These are phyloP conservation scores for Prosopis cineraria DNA, from an alignment of 306 rosid species.

Conservation along the genomic window DNA sequence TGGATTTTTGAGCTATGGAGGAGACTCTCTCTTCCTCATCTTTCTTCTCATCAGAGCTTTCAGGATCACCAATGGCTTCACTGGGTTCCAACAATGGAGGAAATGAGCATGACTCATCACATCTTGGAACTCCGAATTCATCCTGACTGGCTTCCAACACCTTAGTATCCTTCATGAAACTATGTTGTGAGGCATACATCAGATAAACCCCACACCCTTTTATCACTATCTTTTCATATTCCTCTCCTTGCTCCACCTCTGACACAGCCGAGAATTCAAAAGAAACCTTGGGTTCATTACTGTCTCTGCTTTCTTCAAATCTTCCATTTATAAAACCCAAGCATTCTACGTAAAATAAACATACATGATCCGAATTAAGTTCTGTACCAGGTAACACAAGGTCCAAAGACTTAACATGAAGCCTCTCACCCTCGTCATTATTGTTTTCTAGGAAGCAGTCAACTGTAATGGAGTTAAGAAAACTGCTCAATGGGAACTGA, in stretches of 20 bases:
- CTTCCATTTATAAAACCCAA: not conserved
- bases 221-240: not conserved
- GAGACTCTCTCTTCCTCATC: not conserved
- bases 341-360: not conserved
- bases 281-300: not conserved
- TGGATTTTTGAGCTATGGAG: not conserved
- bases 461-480: not conserved
- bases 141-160: not conserved
- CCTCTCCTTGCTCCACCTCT: not conserved
- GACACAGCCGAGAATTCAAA: slow-evolving; percentile 32
- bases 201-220: slow-evolving; percentile 35
- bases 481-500: not conserved
- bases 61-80: not conserved
- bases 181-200: slow-evolving; percentile 2
- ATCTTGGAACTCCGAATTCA: not conserved
- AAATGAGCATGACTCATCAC: not conserved
- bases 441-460: not conserved
- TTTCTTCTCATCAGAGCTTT: not conserved
- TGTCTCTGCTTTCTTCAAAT: not conserved
- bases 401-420: not conserved
- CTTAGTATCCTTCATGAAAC: not conserved
- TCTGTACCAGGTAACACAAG: not conserved
- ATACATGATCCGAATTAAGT: not conserved
- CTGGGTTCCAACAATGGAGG: not conserved
- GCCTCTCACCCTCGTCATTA: not conserved